Base-by-base conservation (phyloP, 2,329 filamentous ascomycete genomes). In the Periconia sp. region DNA sequence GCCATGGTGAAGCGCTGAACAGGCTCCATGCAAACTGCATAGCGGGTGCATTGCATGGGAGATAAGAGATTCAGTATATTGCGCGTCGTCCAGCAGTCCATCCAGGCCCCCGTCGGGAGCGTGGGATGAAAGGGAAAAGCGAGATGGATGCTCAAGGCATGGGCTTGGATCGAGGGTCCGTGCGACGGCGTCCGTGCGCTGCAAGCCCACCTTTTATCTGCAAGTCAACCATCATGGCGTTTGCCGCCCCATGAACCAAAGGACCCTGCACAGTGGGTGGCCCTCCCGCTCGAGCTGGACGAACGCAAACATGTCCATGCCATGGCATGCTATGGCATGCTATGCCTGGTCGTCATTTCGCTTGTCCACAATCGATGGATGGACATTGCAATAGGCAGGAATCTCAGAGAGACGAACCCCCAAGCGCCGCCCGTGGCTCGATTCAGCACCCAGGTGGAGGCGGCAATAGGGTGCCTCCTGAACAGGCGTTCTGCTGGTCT, bases 161-260 rank as follows among this genome's bases (percentile, higher is more conserved):
- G 23, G 23, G 8, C n/a, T n/a, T 3, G 23, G 23, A 27, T 27
- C 5, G 23, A 27, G 23, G 23, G 23, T n/a, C n/a, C n/a, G 23
- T 27, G 23, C 23, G 5, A 27, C 8, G 23, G 23, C n/a, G n/a
- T 27, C 23, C 23, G 23, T 27, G 23, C 23, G n/a, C n/a, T n/a
- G n/a, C n/a, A n/a, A n/a, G n/a, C n/a, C 40, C 42, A 23, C 17
- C 43, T 44, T 45, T 54, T 47, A 59, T 59, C 55, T 68, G 64
- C 66, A 66, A 66, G 68, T 69, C 65, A 71, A 27, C 23, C 3
- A 27, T 27, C 63, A 63, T 63, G 62, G 59, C 57, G 57, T 53
- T 52, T 47, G 47, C 54, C 59, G 56, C 59, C 56, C 55, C 45
- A 51, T 51, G 47, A 48, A 47, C 49, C 60, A 59, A 53, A 53